These are phyloP conservation scores for Leccinum uliginosum DNA, from an alignment of 768 basidiomycete species.

Conservation along the genomic window DNA sequence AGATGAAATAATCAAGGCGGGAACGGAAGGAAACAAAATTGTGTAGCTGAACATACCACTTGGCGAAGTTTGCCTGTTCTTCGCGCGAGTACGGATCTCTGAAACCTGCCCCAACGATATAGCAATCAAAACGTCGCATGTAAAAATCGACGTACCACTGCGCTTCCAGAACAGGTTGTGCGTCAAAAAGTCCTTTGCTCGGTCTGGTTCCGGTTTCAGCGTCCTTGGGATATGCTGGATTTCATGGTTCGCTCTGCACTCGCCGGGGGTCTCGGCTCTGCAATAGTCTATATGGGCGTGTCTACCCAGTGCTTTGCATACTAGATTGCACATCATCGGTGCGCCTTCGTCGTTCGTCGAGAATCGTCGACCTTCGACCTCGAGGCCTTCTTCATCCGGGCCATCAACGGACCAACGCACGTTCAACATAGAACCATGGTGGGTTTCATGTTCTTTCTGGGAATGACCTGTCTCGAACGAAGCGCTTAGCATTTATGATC, in stretches of 20 bases:
- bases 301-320: constrained; percentile 48
- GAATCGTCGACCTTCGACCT: constrained; percentile 50
- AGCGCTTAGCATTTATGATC: background rate
- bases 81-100: constrained; percentile 60
- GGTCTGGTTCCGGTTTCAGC: constrained; percentile 42
- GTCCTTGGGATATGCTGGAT: constrained; percentile 39
- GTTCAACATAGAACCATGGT: constrained; percentile 58
- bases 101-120: constrained; percentile 39
- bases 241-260: constrained; percentile 39
- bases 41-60: constrained; percentile 38
- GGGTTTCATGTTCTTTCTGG: constrained; percentile 55
- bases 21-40: too few relatives aligned
- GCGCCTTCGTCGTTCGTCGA: constrained; percentile 51
- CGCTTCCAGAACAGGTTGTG: constrained; percentile 55
- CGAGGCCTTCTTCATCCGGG: constrained; percentile 42
- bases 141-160: constrained; percentile 35
- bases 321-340: constrained; percentile 57
- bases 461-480: constrained; percentile 40
- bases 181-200: constrained; percentile 51
- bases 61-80: constrained; percentile 47
- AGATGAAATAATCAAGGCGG: background rate
- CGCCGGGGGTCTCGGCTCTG: constrained; percentile 30
- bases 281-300: constrained; percentile 58
- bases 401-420: constrained; percentile 53
- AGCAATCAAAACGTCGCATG: background rate